A percentile compares a stretch with the other conserved stretches of the same genome.
phyloP scores from a whole-genome alignment of 106 monocot species.

The Dendrobium catenatum region DNA sequence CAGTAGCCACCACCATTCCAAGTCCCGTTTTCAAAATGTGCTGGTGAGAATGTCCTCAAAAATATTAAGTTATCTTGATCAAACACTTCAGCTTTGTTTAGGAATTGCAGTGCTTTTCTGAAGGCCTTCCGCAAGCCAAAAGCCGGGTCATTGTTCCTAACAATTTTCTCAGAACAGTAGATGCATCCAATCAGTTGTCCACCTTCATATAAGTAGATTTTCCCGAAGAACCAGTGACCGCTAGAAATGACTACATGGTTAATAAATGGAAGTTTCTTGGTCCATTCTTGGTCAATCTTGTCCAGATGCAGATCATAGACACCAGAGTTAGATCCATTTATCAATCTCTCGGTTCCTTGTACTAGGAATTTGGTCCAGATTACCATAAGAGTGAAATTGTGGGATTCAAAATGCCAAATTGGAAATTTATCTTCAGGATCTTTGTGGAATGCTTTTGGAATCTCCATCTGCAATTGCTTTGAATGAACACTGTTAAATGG shows the following conservation, averaged over 20 bases:
- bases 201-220: constrained; percentile 35
- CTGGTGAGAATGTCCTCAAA: constrained; percentile 52
- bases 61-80: constrained; percentile 16
- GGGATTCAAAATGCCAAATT: constrained; percentile 46
- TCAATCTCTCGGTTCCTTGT: constrained; percentile 19
- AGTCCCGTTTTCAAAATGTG: constrained; percentile 59
- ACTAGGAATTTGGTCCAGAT: constrained; percentile 59
- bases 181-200: constrained; percentile 39
- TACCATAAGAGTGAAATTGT: constrained; percentile 45
- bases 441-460: constrained; percentile 23
- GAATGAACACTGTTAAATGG: background rate
- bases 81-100: constrained; percentile 14
- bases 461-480: constrained; percentile 37
- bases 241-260: constrained; percentile 45
- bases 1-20: constrained; percentile 64
- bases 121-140: constrained; percentile 22
- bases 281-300: constrained; percentile 35
- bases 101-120: constrained; percentile 26
- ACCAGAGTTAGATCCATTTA: constrained; percentile 33
- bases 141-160: constrained; percentile 10
- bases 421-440: constrained; percentile 28
- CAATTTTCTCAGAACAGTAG: constrained; percentile 34
- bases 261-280: constrained; percentile 17
- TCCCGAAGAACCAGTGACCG: constrained; percentile 66
- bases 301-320: constrained; percentile 44